Evolutionary conservation across 441 rosid species (phyloP).

Genomic region (Dalechampia spathulata): DNA sequence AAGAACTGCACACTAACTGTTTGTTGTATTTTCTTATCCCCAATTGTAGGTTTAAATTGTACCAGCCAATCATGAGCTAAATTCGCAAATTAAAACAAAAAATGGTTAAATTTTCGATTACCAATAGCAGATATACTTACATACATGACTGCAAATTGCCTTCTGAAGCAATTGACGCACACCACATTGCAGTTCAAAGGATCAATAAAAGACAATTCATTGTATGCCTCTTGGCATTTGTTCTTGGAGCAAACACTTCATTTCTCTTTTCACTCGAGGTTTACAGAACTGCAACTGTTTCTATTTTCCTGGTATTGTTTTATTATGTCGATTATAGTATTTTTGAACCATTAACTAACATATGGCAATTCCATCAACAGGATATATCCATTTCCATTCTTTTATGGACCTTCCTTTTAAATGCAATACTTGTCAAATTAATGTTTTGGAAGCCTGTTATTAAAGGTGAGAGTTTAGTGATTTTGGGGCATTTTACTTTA

Average conservation of each 20-base stretch:
- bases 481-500: not conserved
- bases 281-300: not conserved
- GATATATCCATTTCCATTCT: conserved; percentile 31
- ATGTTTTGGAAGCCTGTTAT: conserved; percentile 43
- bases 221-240: conserved; percentile 25
- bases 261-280: conserved; percentile 45
- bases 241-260: conserved; percentile 28
- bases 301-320: not conserved
- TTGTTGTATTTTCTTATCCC: not conserved
- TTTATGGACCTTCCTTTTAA: conserved; percentile 44
- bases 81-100: conserved; percentile 16
- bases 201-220: conserved; percentile 26
- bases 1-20: not conserved
- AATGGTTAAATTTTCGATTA: conserved; percentile 40
- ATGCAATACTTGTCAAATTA: conserved; percentile 38
- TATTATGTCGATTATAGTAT: not conserved
- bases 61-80: not conserved
- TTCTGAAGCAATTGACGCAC: conserved; percentile 43
- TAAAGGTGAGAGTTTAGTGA: conserved; percentile 46
- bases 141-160: conserved; percentile 34
- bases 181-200: conserved; percentile 47
- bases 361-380: conserved; percentile 30
- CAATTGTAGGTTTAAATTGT: not conserved
- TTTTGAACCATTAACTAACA: conserved; percentile 8
- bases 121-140: conserved; percentile 39